Conservation (phyloP, 2,329 filamentous ascomycete species). For the Eutypa lata region DNA sequence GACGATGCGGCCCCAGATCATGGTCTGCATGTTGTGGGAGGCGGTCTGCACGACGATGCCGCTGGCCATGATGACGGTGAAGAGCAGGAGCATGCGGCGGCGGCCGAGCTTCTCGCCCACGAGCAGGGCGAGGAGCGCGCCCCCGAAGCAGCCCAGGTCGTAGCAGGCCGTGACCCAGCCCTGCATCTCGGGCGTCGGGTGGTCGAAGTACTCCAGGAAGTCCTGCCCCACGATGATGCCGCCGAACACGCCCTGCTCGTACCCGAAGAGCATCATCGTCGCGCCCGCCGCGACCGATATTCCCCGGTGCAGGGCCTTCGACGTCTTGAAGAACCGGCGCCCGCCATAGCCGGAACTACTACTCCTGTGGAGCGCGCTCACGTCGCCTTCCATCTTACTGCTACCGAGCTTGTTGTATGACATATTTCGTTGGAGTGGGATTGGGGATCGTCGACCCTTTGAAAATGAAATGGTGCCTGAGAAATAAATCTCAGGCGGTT, state of each 20-base stretch:
- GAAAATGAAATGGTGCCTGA: not conserved
- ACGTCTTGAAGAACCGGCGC: not conserved
- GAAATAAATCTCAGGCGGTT: not conserved
- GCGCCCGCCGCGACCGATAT: not conserved
- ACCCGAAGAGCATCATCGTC: conserved; percentile 1
- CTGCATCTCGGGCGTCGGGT: not conserved
- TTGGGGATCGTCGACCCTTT: not conserved
- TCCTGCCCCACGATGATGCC: not conserved
- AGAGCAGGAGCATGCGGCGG: conserved; percentile 34
- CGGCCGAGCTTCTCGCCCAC: conserved; percentile 41
- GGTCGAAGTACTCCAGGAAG: not conserved
- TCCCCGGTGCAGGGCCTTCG: not conserved
- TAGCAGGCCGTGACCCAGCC: conserved; percentile 16
- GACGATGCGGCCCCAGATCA: conserved; percentile 44
- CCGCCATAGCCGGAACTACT: not conserved
- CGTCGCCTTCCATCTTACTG: not conserved
- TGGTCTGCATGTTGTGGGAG: conserved; percentile 38
- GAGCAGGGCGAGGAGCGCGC: conserved; percentile 32
- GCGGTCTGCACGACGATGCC: conserved; percentile 44
- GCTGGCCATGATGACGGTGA: conserved; percentile 38
- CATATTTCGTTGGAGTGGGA: too few species aligned
- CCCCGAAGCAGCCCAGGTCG: conserved; percentile 37
- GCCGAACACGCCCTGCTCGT: not conserved
- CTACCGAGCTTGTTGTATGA: not conserved
- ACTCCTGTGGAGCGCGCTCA: not conserved